These are phyloP conservation scores for Neonectria coccinea DNA, from an alignment of 2,329 filamentous ascomycete species.

Conservation along the genomic window DNA sequence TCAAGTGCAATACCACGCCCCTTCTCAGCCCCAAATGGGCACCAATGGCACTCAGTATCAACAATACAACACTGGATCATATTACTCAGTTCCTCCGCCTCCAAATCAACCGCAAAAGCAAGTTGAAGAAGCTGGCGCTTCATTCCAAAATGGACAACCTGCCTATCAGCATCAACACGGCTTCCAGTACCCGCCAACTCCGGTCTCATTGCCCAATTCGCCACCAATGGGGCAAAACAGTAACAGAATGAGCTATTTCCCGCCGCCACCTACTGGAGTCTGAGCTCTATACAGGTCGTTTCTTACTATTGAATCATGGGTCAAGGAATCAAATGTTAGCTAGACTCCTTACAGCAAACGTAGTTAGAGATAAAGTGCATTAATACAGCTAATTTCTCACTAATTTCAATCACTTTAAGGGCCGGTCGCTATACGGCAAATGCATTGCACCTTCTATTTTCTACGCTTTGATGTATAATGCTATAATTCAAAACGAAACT, in stretches of 20 bases:
- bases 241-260: slow-evolving; percentile 3
- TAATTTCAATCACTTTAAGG: neutral
- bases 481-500: neutral
- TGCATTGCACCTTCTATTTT: neutral
- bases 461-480: neutral
- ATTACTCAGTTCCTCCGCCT: slow-evolving; percentile 15
- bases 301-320: neutral
- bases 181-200: slow-evolving; percentile 16
- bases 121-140: slow-evolving; percentile 10
- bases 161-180: slow-evolving; percentile 12
- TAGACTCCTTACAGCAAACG: neutral
- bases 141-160: slow-evolving; percentile 11
- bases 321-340: neutral
- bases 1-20: slow-evolving; percentile 14
- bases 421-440: neutral
- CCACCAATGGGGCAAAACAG: slow-evolving; percentile 3
- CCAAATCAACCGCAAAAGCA: neutral
- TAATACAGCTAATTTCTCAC: neutral
- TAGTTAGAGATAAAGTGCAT: neutral
- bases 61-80: slow-evolving; percentile 9
- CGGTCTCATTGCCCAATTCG: slow-evolving; percentile 22
- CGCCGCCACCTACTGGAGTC: slow-evolving; percentile 3
- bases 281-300: neutral
- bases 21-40: slow-evolving; percentile 13
- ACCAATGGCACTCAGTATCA: slow-evolving; percentile 7